Evolutionary conservation across 371 early-diverging fungal genomes (phyloP), one percentile per base, ranked within the genome.

Genomic region (Choanephora cucurbitarum): DNA sequence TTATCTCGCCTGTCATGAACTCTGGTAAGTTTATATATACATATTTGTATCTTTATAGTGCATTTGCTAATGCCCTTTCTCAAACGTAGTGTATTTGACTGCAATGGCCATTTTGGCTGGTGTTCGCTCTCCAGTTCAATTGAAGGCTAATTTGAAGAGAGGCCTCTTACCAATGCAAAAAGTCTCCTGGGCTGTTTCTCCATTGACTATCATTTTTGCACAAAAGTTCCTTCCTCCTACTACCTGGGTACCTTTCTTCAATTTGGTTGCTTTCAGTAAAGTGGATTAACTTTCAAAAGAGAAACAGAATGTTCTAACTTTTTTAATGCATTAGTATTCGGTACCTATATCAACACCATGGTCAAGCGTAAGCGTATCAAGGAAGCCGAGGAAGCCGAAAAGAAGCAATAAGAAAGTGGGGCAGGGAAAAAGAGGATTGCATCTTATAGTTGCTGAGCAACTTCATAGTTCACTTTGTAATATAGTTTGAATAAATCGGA

Each of bases 181-280:
- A 77, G 82, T 90, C 3, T 86, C 91, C 28, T 92, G 92, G 92
- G 65, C 85, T 22, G 78, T 92, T 40, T 92, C 88, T 55, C 95
- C 93, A 15, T 33, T 83, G 11, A 78, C 85, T 10, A 83, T 91
- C 80, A 74, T 80, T 24, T 77, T 90, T 66, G 93, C 95, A 10
- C 86, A 89, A 77, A 84, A 82, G 71, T 86, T 84, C 62, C 64
- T 92, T 52, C 83, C 85, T 11, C 89, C 85, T 28, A 78, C 81
- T 49, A 75, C 88, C 43, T 94, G 93, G 93, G 86, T 91, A n/a
- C 93, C 95, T 18, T 94, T 91, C 82, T 94, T 93, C 80, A 91
- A 93, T 73, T 40, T 88, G 15, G 76, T 92, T 32, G 88, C 87
- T 19, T 94, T 92, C 66, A 52, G 80, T 79, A 79, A 70, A 32